phyloP scores from a whole-genome alignment of 2,329 filamentous ascomycete species.

The Talaromyces sp. region DNA sequence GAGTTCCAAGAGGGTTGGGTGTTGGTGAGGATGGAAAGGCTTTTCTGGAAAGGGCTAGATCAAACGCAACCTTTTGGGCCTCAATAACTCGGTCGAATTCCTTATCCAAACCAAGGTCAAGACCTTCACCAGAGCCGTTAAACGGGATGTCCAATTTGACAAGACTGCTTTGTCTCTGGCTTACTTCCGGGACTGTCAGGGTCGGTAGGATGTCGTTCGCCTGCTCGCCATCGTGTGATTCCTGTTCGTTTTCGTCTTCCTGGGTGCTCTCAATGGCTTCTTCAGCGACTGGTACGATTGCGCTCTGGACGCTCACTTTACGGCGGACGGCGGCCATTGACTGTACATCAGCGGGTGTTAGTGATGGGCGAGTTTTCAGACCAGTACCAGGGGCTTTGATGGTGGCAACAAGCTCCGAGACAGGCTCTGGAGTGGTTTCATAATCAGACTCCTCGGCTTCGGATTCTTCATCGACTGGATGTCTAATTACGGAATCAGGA shows the following conservation, averaged over 20 bases:
- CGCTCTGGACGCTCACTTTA: slow-evolving; percentile 73
- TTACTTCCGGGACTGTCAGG: slow-evolving; percentile 22
- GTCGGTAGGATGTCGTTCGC: slow-evolving; percentile 20
- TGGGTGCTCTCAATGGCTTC: slow-evolving; percentile 26
- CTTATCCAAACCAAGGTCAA: slow-evolving; percentile 80
- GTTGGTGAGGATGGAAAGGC: slow-evolving; percentile 21
- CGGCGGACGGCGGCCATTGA: slow-evolving; percentile 84
- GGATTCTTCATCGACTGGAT: slow-evolving; percentile 56
- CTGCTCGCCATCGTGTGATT: slow-evolving; percentile 6
- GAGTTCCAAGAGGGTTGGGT: slow-evolving; percentile 15
- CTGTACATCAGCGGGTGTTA: slow-evolving; percentile 77
- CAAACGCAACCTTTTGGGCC: slow-evolving; percentile 83
- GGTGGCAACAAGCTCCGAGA: slow-evolving; percentile 81
- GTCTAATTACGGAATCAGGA: slow-evolving; percentile 86
- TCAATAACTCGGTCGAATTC: slow-evolving; percentile 96
- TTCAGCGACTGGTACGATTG: slow-evolving; percentile 32
- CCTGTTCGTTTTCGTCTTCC: slow-evolving; percentile 19
- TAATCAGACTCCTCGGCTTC: slow-evolving; percentile 26
- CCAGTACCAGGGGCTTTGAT: slow-evolving; percentile 84
- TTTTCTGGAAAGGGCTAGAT: slow-evolving; percentile 42
- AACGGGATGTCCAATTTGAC: slow-evolving; percentile 80
- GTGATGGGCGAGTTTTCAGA: slow-evolving; percentile 83
- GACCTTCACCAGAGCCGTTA: slow-evolving; percentile 61
- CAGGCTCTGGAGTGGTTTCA: slow-evolving; percentile 49
- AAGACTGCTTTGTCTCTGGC: slow-evolving; percentile 66